Conservation (phyloP, 1,284 basidiomycete species). For the Apiotrichum gamsii region DNA sequence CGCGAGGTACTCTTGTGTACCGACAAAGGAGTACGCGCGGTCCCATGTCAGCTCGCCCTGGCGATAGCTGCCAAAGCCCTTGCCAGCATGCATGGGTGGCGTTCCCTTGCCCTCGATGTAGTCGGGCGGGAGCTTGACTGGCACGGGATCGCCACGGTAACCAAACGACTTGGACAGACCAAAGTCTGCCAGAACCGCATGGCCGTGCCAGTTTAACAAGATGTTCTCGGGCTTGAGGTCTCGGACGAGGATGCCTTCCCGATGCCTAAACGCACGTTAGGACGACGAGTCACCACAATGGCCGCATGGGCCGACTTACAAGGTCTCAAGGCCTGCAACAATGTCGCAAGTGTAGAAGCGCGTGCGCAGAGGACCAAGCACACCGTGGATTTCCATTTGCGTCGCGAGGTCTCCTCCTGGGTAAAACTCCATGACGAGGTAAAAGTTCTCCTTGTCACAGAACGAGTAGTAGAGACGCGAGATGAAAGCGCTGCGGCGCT, state of each 20-base stretch:
- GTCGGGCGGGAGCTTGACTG: slow-evolving; percentile 22
- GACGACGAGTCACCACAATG: not conserved
- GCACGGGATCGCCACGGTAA: slow-evolving; percentile 37
- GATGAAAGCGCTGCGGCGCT: slow-evolving; percentile 76
- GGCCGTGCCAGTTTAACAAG: slow-evolving; percentile 83
- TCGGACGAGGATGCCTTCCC: slow-evolving; percentile 49
- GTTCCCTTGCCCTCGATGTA: slow-evolving; percentile 20
- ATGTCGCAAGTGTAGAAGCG: slow-evolving; percentile 96
- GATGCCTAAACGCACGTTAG: slow-evolving; percentile 32
- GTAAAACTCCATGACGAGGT: slow-evolving; percentile 70
- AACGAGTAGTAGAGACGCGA: slow-evolving; percentile 93
- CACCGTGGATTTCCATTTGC: slow-evolving; percentile 88
- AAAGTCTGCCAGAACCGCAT: slow-evolving; percentile 93
- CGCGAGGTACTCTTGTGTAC: slow-evolving; percentile 81
- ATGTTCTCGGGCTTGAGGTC: slow-evolving; percentile 68
- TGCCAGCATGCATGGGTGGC: slow-evolving; percentile 14
- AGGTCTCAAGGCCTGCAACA: slow-evolving; percentile 84
- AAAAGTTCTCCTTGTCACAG: slow-evolving; percentile 90
- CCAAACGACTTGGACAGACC: slow-evolving; percentile 52
- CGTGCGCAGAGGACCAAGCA: slow-evolving; percentile 82
- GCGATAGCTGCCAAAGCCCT: slow-evolving; percentile 20
- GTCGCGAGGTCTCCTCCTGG: slow-evolving; percentile 94
- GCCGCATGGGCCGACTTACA: slow-evolving; percentile 44
- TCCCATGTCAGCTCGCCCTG: slow-evolving; percentile 21
- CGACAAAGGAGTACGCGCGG: slow-evolving; percentile 28